Evolutionary conservation across 805 yeast genomes (phyloP).

Genomic region (Candida mattraensis): DNA sequence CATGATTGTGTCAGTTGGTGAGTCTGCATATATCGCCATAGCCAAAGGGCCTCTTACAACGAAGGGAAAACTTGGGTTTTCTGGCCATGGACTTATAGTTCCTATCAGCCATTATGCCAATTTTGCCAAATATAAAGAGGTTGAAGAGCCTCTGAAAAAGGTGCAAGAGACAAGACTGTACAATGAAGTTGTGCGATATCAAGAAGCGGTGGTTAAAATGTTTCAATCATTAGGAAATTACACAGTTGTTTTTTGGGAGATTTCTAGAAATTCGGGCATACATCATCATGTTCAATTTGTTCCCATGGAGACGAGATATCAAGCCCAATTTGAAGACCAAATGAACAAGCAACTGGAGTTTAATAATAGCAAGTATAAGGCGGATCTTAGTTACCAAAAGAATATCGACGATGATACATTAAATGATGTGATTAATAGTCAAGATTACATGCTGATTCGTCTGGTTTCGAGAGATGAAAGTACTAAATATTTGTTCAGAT

Average conservation of each 20-base stretch:
- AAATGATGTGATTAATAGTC: slow-evolving; percentile 28
- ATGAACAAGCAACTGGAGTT: slow-evolving; percentile 14
- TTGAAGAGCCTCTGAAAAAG: slow-evolving; percentile 21
- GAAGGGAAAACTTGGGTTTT: slow-evolving; percentile 49
- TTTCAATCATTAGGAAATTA: slow-evolving; percentile 40
- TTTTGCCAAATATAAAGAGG: slow-evolving; percentile 26
- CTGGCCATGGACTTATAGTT: slow-evolving; percentile 81
- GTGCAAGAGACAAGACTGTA: slow-evolving; percentile 35
- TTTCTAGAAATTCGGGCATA: slow-evolving; percentile 60
- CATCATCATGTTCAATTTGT: slow-evolving; percentile 79
- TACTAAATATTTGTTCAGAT: slow-evolving; percentile 31
- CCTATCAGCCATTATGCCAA: slow-evolving; percentile 74
- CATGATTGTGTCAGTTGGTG: slow-evolving; percentile 76
- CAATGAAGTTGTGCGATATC: slow-evolving; percentile 49
- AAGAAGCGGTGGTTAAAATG: slow-evolving; percentile 49
- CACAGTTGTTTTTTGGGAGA: slow-evolving; percentile 66
- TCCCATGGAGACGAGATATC: slow-evolving; percentile 52
- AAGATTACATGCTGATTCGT: slow-evolving; percentile 40
- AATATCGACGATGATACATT: slow-evolving; percentile 22
- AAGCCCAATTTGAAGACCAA: slow-evolving; percentile 45
- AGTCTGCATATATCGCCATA: slow-evolving; percentile 62
- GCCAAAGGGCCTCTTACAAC: slow-evolving; percentile 84
- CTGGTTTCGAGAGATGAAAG: slow-evolving; percentile 14
- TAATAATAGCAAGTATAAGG: slow-evolving; percentile 8
- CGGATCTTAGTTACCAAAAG: slow-evolving; percentile 7